These are phyloP conservation scores for Eurotiales sp. DNA, from an alignment of 2,329 filamentous ascomycete genomes.

Conservation along the genomic window DNA sequence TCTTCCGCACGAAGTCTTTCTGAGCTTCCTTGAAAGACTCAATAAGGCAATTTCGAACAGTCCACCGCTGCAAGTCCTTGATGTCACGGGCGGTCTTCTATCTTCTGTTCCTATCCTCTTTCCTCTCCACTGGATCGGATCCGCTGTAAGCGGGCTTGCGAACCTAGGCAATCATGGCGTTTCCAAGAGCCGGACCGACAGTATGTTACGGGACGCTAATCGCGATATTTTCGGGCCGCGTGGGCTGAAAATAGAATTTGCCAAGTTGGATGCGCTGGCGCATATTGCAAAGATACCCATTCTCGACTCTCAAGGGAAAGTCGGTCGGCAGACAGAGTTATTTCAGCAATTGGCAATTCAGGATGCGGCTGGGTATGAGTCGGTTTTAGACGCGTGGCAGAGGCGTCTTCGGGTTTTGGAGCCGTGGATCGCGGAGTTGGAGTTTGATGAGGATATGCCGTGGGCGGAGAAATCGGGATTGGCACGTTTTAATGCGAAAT, in stretches of 20 bases:
- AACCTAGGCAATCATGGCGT: constrained; percentile 20
- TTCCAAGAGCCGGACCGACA: constrained; percentile 24
- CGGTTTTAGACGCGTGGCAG: constrained; percentile 9
- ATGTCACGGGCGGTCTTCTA: constrained; percentile 24
- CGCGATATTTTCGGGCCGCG: constrained; percentile 23
- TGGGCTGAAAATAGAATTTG: constrained; percentile 25
- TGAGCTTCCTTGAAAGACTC: constrained; percentile 25
- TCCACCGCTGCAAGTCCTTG: constrained; percentile 26
- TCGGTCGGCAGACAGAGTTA: constrained; percentile 20
- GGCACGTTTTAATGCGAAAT: constrained; percentile 21
- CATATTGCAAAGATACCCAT: constrained; percentile 25
- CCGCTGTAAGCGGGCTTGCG: constrained; percentile 22
- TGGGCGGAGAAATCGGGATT: constrained; percentile 23
- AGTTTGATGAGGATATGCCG: constrained; percentile 20
- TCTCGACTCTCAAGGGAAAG: constrained; percentile 21
- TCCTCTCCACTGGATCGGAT: constrained; percentile 23
- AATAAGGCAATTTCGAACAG: constrained; percentile 23
- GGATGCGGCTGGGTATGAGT: too few species aligned
- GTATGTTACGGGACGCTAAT: constrained; percentile 21
- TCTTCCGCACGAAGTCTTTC: constrained; percentile 14
- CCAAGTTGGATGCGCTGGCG: constrained; percentile 25
- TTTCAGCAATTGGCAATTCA: constrained; percentile 10
- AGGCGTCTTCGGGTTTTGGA: constrained; percentile 19
- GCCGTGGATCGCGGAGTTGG: constrained; percentile 26
- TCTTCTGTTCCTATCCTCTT: constrained; percentile 23